These are phyloP conservation scores for Baudoinia panamericana DNA, from an alignment of 495 filamentous ascomycete species.

Conservation along the genomic window DNA sequence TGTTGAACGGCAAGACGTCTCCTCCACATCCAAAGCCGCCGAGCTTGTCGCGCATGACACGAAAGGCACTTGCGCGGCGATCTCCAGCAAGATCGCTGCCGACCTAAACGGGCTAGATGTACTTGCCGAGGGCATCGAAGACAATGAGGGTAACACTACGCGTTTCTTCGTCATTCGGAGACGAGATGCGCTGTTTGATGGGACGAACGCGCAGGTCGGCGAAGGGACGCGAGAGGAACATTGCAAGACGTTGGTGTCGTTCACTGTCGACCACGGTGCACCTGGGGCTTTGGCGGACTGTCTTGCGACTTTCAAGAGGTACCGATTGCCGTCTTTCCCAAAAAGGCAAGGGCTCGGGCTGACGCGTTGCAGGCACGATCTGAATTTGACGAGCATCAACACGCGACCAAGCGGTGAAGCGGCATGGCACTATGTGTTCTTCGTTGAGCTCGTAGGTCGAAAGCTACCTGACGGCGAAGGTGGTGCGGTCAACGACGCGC, in stretches of 20 bases:
- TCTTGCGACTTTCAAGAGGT: slow-evolving; percentile 59
- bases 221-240: slow-evolving; percentile 3
- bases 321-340: too few species aligned
- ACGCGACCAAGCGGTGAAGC: slow-evolving; percentile 61
- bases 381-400: slow-evolving; percentile 81
- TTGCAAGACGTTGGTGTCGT: slow-evolving; percentile 63
- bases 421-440: slow-evolving; percentile 87
- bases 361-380: background rate
- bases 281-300: slow-evolving; percentile 73
- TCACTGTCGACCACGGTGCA: slow-evolving; percentile 62
- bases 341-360: too few species aligned
- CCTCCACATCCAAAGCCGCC: slow-evolving; percentile 71
- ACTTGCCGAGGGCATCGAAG: slow-evolving; percentile 66
- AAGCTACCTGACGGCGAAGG: slow-evolving; percentile 36
- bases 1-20: slow-evolving; percentile 68
- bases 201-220: background rate
- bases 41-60: slow-evolving; percentile 54
- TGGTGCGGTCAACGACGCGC: slow-evolving; percentile 34
- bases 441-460: slow-evolving; percentile 73
- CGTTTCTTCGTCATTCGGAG: slow-evolving; percentile 63
- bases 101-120: slow-evolving; percentile 50
- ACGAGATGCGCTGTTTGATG: background rate
- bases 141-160: slow-evolving; percentile 61
- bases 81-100: slow-evolving; percentile 63
- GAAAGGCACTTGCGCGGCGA: slow-evolving; percentile 52